Evolutionary conservation across 2,329 filamentous ascomycete species (phyloP).

Genomic region (Exophiala calicioides): DNA sequence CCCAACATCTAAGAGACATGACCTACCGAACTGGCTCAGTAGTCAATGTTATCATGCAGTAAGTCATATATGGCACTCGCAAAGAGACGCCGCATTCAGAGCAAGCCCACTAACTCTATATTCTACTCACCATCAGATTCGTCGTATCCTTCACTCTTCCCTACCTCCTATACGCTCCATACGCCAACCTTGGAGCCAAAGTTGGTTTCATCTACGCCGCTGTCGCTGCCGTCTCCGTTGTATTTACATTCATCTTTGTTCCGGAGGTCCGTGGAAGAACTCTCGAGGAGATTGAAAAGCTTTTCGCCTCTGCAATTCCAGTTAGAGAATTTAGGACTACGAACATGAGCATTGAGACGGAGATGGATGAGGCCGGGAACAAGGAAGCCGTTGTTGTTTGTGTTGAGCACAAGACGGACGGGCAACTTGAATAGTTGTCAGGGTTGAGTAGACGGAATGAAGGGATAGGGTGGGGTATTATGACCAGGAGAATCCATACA

Average conservation of each 20-base stretch:
- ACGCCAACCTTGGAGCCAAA: conserved; percentile 39
- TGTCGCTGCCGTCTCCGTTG: conserved; percentile 65
- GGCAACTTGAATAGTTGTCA: too few relatives aligned
- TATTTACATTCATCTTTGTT: conserved; percentile 70
- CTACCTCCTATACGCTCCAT: conserved; percentile 41
- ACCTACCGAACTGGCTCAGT: conserved; percentile 36
- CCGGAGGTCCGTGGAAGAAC: conserved; percentile 67
- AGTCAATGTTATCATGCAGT: conserved; percentile 37
- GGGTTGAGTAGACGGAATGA: too few relatives aligned
- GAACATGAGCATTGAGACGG: too few relatives aligned
- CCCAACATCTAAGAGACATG: conserved; percentile 32
- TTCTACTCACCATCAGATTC: conserved; percentile 4
- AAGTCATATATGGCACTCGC: background rate
- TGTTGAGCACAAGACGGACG: too few relatives aligned
- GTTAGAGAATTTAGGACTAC: background rate
- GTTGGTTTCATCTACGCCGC: conserved; percentile 56
- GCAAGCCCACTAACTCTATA: background rate
- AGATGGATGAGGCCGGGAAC: too few relatives aligned
- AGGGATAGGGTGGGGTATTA: too few relatives aligned
- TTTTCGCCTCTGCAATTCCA: background rate
- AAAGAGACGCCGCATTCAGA: background rate
- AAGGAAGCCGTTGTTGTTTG: too few relatives aligned
- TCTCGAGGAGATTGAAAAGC: conserved; percentile 31
- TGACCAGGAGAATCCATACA: too few relatives aligned
- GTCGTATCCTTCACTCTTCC: conserved; percentile 41